Base-by-base conservation (phyloP, 257 asterid species). In the Marsdenia floribunda region DNA sequence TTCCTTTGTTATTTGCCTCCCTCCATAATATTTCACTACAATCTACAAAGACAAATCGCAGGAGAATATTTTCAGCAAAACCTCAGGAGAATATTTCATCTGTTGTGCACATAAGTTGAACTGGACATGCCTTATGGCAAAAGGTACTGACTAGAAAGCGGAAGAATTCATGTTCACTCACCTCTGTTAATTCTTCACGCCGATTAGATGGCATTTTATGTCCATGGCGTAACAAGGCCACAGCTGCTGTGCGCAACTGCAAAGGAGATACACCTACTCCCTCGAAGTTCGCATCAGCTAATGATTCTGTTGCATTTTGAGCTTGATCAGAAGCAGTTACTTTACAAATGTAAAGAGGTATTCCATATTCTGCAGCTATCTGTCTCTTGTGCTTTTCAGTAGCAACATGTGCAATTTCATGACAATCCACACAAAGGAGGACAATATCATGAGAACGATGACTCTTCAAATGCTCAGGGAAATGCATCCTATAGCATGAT, bases 391-490 rank as follows among this genome's bases (percentile, higher is more conserved):
- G 87, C 87, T 87, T 94, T 74, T 94, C 99, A 24, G 99, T 96
- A 71, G 97, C 96, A 80, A 91, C 93, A 80, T 94, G 99, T 71
- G 99, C 97, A 79, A 77, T 80, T 87, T 94, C 99, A 73, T 94
- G 99, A 76, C 99, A 94, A 79, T 94, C 97, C 82, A 94, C 99
- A 55, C 99, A 94, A 75, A 94, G 89, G 61, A 94, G 96, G 84
- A 94, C 97, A 71, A 94, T 94, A 83, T 94, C 98, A 81, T 92
- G 98, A 40, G 98, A 93, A 64, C 98, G 96, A 70, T 93, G 99
- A 74, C 99, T 94, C 82, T 94, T 92, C 82, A 94, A 79, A 81
- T 92, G 97, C 92, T 94, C 99, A 19, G 99, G 99, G 74, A 94
- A 94, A 87, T 94, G 97, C 76, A 89, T 76, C 83, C 99, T 88